A percentile compares a stretch with the other conserved stretches of the same genome.
Conservation (phyloP, 2,329 filamentous ascomycete species). For the Neospermospora avenae region DNA sequence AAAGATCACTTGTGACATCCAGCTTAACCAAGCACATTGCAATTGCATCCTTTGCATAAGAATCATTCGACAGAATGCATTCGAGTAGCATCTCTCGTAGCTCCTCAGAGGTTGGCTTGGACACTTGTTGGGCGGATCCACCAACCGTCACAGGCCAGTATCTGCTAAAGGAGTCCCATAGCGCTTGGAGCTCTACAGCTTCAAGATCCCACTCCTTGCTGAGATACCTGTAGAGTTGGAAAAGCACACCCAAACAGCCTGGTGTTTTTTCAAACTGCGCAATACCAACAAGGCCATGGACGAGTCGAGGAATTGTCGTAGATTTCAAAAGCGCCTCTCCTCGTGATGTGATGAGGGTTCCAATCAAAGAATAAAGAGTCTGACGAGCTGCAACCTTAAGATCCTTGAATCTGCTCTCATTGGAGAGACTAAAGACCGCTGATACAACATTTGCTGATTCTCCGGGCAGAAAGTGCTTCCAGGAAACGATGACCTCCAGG, state of each 20-base stretch:
- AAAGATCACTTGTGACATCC: slow-evolving; percentile 26
- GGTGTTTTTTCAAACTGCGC: slow-evolving; percentile 31
- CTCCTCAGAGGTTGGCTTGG: slow-evolving; percentile 21
- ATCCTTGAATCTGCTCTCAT: slow-evolving; percentile 17
- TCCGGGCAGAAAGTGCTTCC: slow-evolving; percentile 18
- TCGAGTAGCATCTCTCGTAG: slow-evolving; percentile 24
- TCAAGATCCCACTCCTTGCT: slow-evolving; percentile 21
- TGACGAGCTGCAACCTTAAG: slow-evolving; percentile 23
- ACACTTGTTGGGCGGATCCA: slow-evolving; percentile 12
- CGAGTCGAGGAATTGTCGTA: slow-evolving; percentile 16
- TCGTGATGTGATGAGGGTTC: slow-evolving; percentile 20
- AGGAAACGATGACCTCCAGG: slow-evolving; percentile 16
- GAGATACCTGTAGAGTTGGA: slow-evolving; percentile 27
- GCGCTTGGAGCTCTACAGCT: slow-evolving; percentile 11
- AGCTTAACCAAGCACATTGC: slow-evolving; percentile 25
- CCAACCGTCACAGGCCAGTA: slow-evolving; percentile 33
- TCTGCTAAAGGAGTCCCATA: slow-evolving; percentile 31
- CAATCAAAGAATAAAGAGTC: slow-evolving; percentile 24
- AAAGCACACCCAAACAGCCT: slow-evolving; percentile 26
- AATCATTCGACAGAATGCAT: slow-evolving; percentile 30
- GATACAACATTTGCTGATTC: slow-evolving; percentile 19
- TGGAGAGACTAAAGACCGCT: slow-evolving; percentile 21
- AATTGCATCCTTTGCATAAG: slow-evolving; percentile 28
- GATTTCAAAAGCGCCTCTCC: slow-evolving; percentile 18
- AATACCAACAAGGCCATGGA: slow-evolving; percentile 27